Conservation (phyloP, 2,329 filamentous ascomycete species). For the Ophiostoma perfectum region DNA sequence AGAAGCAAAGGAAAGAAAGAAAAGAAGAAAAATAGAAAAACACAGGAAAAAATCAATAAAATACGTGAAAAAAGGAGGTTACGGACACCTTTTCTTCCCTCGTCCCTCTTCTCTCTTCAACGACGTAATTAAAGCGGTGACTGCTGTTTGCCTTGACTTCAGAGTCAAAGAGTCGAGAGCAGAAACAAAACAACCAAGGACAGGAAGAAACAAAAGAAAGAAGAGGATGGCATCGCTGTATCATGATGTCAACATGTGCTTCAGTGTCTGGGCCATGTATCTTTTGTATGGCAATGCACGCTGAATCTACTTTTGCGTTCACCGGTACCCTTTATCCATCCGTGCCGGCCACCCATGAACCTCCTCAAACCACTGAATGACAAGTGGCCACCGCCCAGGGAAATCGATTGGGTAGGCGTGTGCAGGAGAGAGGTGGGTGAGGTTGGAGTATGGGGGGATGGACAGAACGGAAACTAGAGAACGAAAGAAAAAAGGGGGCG, state of each 20-base stretch:
- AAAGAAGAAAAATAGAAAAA: neutral
- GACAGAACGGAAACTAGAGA: neutral
- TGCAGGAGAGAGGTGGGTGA: neutral
- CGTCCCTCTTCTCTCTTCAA: no score
- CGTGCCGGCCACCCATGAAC: neutral
- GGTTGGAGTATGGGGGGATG: neutral
- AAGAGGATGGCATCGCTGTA: neutral
- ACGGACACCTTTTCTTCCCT: no score
- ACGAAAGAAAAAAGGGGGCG: neutral
- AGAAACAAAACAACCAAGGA: neutral
- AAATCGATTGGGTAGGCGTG: neutral
- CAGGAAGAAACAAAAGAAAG: neutral
- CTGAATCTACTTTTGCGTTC: neutral
- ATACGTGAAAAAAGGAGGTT: no score
- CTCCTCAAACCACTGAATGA: constrained; percentile 11
- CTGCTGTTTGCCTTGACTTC: neutral
- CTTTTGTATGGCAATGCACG: neutral
- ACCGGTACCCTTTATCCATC: neutral
- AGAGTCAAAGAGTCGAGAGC: neutral
- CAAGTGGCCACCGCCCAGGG: constrained; percentile 12
- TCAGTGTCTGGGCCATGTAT: neutral
- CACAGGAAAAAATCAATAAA: no score
- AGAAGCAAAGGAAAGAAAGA: neutral
- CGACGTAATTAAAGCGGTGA: neutral
- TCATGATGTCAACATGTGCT: neutral